phyloP scores from a whole-genome alignment of 73 alveolate genomes.

The Paramecium octaurelia region DNA sequence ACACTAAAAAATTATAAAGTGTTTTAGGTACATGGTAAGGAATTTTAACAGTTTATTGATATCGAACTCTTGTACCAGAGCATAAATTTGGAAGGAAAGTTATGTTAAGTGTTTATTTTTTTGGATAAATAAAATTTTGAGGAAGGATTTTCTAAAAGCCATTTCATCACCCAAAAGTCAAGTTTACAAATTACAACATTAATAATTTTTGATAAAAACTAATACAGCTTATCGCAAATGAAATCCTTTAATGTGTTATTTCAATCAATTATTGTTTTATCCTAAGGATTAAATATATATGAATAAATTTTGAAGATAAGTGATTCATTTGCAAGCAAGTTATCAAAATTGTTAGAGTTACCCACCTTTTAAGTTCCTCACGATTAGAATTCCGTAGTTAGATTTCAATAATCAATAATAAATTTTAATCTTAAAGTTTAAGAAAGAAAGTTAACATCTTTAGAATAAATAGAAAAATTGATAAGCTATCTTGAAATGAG shows the following conservation, averaged over 20 bases:
- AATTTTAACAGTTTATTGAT: not conserved
- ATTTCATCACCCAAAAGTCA: not conserved
- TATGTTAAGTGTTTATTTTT: not conserved
- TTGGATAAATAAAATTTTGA: not conserved
- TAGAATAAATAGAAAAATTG: not conserved
- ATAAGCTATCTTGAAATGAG: not conserved
- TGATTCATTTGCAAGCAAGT: too few species aligned
- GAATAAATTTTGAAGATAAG: too few species aligned
- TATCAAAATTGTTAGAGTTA: too few species aligned
- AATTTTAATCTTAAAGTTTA: not conserved
- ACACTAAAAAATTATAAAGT: not conserved
- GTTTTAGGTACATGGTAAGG: not conserved
- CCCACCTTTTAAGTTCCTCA: not conserved
- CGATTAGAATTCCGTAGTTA: not conserved
- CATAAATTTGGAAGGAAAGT: not conserved
- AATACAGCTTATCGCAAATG: too few species aligned
- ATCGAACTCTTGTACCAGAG: not conserved
- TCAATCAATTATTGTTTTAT: too few species aligned
- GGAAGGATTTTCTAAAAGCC: not conserved
- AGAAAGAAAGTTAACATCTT: not conserved
- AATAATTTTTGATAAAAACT: not conserved
- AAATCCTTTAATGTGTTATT: too few species aligned
- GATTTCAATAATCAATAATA: too few species aligned
- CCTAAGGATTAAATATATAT: too few species aligned
- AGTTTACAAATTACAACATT: not conserved